Evolutionary conservation across 768 basidiomycete species (phyloP).

Genomic region (Kwoniella heveanensis): DNA sequence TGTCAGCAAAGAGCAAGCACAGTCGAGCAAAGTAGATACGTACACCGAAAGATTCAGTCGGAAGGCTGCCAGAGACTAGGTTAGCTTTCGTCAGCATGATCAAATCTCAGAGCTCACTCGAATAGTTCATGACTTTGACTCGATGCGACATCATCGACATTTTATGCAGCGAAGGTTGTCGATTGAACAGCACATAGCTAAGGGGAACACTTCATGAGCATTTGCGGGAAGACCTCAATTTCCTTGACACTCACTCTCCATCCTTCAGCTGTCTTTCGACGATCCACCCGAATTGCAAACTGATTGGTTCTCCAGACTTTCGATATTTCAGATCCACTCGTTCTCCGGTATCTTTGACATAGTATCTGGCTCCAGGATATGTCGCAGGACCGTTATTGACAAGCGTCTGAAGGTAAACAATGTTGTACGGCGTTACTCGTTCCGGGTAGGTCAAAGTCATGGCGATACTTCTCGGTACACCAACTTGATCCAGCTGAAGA

Average conservation of each 20-base stretch:
- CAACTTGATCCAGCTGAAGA: constrained; percentile 91
- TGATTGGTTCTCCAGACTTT: constrained; percentile 83
- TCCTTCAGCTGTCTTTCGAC: constrained; percentile 97
- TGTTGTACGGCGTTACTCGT: constrained; percentile 97
- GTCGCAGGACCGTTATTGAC: constrained; percentile 91
- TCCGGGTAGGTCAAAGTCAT: constrained; percentile 98
- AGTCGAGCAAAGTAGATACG: constrained; percentile 56
- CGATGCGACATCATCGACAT: constrained; percentile 99
- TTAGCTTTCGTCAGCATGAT: constrained; percentile 6
- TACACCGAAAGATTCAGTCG: constrained; percentile 97
- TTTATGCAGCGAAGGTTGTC: constrained; percentile 96
- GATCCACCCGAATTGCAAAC: constrained; percentile 96
- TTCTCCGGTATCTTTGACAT: constrained; percentile 95
- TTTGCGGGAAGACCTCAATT: no score
- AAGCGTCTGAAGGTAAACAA: constrained; percentile 86
- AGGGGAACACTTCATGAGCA: no score
- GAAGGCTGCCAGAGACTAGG: constrained; percentile 66
- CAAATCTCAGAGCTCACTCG: constrained; percentile 70
- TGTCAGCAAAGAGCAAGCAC: constrained; percentile 33
- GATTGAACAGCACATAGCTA: constrained; percentile 92
- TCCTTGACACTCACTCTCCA: constrained; percentile 82
- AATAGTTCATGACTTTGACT: constrained; percentile 95
- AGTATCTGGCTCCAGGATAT: constrained; percentile 95
- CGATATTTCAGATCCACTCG: constrained; percentile 96
- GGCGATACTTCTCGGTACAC: constrained; percentile 90